Evolutionary conservation across 768 basidiomycete species (phyloP).

Genomic region (Mycena epipterygia): DNA sequence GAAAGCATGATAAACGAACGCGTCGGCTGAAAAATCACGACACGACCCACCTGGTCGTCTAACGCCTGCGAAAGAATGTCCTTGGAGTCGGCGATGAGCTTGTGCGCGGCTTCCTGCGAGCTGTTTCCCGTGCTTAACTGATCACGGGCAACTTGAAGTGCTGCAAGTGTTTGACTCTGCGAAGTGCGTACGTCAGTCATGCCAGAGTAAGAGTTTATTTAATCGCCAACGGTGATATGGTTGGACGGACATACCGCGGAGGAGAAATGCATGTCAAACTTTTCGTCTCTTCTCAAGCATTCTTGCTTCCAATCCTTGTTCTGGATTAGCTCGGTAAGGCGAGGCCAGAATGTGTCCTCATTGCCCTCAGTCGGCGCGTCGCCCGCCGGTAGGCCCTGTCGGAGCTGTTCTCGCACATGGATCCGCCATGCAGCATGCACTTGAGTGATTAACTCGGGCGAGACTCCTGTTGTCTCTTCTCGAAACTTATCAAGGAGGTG

Average conservation of each 20-base stretch:
- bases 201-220: conserved; percentile 33
- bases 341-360: conserved; percentile 68
- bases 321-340: conserved; percentile 61
- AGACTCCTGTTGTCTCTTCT: conserved; percentile 65
- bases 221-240: conserved; percentile 28
- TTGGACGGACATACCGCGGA: conserved; percentile 75
- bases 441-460: conserved; percentile 68
- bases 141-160: conserved; percentile 64
- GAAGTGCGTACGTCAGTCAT: conserved; percentile 29
- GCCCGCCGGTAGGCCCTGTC: conserved; percentile 69
- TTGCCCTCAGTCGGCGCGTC: conserved; percentile 63
- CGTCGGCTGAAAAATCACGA: conserved; percentile 16
- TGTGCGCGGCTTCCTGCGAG: conserved; percentile 60
- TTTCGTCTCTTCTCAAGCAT: conserved; percentile 86
- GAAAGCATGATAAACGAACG: conserved; percentile 24
- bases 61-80: conserved; percentile 83
- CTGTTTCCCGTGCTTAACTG: conserved; percentile 57
- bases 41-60: conserved; percentile 74
- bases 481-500: conserved; percentile 77
- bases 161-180: conserved; percentile 65
- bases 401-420: conserved; percentile 74
- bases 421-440: conserved; percentile 74
- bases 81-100: conserved; percentile 78
- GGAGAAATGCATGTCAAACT: conserved; percentile 90
- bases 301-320: conserved; percentile 78